phyloP scores from a whole-genome alignment of 179 eudicot species.

The Silene vulgaris region DNA sequence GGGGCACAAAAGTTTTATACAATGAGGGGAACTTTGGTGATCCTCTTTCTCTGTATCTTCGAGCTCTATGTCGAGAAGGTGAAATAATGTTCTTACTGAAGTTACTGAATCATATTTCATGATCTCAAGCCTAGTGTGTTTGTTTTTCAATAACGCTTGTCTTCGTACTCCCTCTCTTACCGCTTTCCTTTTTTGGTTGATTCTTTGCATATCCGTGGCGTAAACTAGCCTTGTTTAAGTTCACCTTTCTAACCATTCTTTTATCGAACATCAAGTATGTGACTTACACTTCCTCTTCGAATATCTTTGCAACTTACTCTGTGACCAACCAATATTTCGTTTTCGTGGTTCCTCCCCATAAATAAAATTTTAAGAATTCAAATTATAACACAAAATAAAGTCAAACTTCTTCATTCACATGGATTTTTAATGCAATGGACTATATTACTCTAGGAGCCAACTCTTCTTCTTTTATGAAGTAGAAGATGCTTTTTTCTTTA shows the following conservation, averaged over 20 bases:
- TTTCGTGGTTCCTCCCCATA: neutral
- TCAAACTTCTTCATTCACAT: neutral
- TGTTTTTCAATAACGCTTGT: neutral
- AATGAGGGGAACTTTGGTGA: slow-evolving; percentile 77
- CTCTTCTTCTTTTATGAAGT: neutral
- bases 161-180: neutral
- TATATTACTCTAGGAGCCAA: neutral
- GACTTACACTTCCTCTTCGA: neutral
- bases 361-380: neutral
- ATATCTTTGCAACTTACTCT: neutral
- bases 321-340: neutral
- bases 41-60: slow-evolving; percentile 92
- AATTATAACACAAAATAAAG: neutral
- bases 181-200: neutral
- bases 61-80: slow-evolving; percentile 97
- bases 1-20: slow-evolving; percentile 62
- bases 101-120: slow-evolving; percentile 2
- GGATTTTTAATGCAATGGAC: neutral
- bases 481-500: neutral
- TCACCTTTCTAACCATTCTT: too few species aligned
- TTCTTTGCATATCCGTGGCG: neutral
- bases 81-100: neutral
- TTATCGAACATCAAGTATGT: neutral
- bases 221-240: neutral
- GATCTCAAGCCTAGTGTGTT: slow-evolving; percentile 5